Base-by-base conservation (phyloP, 2,329 filamentous ascomycete species). In the Cyclaneusma minus region DNA sequence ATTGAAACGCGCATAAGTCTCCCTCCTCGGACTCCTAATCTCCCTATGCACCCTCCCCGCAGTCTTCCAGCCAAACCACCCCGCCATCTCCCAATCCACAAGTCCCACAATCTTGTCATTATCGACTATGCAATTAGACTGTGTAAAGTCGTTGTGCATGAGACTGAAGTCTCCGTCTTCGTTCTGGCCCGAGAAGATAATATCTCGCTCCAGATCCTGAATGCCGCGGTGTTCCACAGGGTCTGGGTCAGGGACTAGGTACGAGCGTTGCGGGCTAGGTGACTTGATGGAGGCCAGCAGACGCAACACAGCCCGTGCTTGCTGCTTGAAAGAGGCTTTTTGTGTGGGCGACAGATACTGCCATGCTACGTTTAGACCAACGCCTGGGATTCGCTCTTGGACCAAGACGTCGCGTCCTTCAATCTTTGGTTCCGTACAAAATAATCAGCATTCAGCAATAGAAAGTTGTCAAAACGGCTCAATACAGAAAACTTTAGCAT, bases 11-110 rank as follows among this genome's bases (percentile, higher is more conserved):
- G 12, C 24, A 26, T 15, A 43, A 33, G 37, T 29, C 28, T 42
- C 41, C 19, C 33, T 28, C 22, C 40, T 34, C 10, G 38, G 39
- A 3, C 35, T 36, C 24, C 40, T 30, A 12, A 38, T 34, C 22
- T 19, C 28, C 14, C 33, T 31, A 21, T 45, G 39, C 10, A 45
- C 32, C 26, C 39, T 32, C 32, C 7, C 35, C 6, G 41, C 43
- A 0, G 36, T 37, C 24, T 39, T 44, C 43, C 39, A 47, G 4
- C 43, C 41, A 30, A 45, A 43, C 21, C 31, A 54, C 1, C 52
- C 52, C 21, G 52, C 51, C 51, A 55, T 55, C 36, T 56, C 53
- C 51, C 50, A 56, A 29, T 55, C 49, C 29, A 54, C 31, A 13
- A 58, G 36, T 4, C 47, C 53, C 2, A 55, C 46, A 21, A 58